Base-by-base conservation (phyloP, 208 protist species). In the Trypanosoma vivax region DNA sequence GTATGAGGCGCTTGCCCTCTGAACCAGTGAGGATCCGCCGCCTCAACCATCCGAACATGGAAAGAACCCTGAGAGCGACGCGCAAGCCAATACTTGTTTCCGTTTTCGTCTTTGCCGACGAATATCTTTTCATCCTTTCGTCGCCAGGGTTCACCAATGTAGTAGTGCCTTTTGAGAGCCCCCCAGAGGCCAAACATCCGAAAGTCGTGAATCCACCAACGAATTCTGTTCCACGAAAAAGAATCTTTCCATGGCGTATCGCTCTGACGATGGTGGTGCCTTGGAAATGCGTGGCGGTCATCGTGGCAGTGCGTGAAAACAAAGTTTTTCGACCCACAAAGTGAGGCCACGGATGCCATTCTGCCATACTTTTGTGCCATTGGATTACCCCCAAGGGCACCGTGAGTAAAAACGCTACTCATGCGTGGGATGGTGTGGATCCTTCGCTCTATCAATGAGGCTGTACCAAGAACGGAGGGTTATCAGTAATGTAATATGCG, bases 121-220 rank as follows among this genome's bases (percentile, higher is more conserved):
- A 94, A 94, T 64, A 94, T 94, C 67, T 90, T 89, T 65, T 94
- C 87, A 60, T 91, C 87, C 72, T 90, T 89, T 30, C 81, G 66
- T 18, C 87, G 76, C 83, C 87, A 94, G 1, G 73, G 23, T 62
- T 94, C 87, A 18, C 83, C 83, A 62, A 91, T 82, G 73, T 94
- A 94, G 56, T 82, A 76, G 64, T 91, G 83, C 52, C 71, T 70
- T 33, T 60, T 41, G 5, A 94, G 10, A 6, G 79, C 74, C n/a
- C 79, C 83, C 50, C 67, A 78, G 40, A 94, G 73, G 24, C 87
- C 87, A 56, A 94, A 94, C 83, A 94, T 91, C 49, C 87, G 87
- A 55, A 94, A 88, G 61, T 94, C 87, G 60, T 94, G 87, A 24
- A 85, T 45, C 24, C 65, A 88, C 83, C 87, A 94, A n/a, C 87